phyloP scores from a whole-genome alignment of 768 basidiomycete genomes.

The Cystoderma amianthinum region DNA sequence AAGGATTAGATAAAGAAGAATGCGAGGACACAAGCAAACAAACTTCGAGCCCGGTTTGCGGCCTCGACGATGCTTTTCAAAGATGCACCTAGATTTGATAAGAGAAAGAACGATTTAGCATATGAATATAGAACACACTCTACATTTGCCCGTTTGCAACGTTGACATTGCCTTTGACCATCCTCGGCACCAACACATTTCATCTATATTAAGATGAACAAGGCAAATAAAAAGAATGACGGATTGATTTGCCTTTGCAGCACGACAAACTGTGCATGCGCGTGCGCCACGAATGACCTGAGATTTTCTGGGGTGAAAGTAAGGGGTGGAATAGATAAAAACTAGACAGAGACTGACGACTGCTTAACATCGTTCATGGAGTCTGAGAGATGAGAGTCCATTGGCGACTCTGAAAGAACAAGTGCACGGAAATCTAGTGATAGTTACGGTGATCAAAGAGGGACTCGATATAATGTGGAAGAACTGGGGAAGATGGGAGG shows the following conservation, averaged over 20 bases:
- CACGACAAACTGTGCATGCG: conserved; percentile 81
- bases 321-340: conserved; percentile 5
- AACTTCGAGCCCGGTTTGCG: conserved; percentile 90
- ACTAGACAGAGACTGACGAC: conserved; percentile 16
- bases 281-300: conserved; percentile 48
- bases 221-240: conserved; percentile 11
- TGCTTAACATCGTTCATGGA: conserved; percentile 24
- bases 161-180: conserved; percentile 73
- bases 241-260: conserved; percentile 58
- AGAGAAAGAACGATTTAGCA: conserved; percentile 8
- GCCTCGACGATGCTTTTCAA: conserved; percentile 86
- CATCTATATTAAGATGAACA: conserved; percentile 48
- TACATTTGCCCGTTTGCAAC: conserved; percentile 74
- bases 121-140: conserved; percentile 38
- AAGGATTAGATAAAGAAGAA: conserved; percentile 6
- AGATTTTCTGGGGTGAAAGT: conserved; percentile 28
- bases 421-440: conserved; percentile 28
- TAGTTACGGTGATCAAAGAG: conserved; percentile 34
- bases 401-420: conserved; percentile 10
- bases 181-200: conserved; percentile 89
- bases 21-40: conserved; percentile 11
- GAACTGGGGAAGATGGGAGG: conserved; percentile 7
- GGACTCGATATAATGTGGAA: conserved; percentile 4
- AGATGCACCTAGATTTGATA: conserved; percentile 52
- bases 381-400: conserved; percentile 29